Evolutionary conservation across 306 rosid species (phyloP).

Genomic region (Elaeagnus macrophylla): DNA sequence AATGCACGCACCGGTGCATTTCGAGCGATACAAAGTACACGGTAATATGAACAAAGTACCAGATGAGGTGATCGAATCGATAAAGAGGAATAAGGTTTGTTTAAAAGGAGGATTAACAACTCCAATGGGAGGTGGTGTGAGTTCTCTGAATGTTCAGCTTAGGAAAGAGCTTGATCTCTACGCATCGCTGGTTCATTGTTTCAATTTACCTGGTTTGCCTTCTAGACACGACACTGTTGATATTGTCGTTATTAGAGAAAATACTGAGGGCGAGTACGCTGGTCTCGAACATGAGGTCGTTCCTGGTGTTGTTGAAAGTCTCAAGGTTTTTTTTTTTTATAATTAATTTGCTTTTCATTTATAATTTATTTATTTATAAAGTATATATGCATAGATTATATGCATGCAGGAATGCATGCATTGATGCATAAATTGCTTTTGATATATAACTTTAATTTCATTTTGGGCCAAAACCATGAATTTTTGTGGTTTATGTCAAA

Average conservation of each 20-base stretch:
- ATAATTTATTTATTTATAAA: not conserved
- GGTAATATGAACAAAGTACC: constrained; percentile 69
- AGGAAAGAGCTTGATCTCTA: constrained; percentile 85
- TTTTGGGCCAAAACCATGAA: too few relatives aligned
- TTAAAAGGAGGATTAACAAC: constrained; percentile 73
- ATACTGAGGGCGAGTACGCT: constrained; percentile 81
- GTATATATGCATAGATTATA: not conserved
- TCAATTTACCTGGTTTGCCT: constrained; percentile 60
- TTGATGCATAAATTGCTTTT: too few relatives aligned
- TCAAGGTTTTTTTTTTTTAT: constrained; percentile 37
- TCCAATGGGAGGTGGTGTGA: constrained; percentile 80
- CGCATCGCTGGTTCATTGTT: constrained; percentile 80
- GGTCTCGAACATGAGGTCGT: constrained; percentile 89
- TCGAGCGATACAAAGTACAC: constrained; percentile 55
- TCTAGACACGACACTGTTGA: constrained; percentile 72
- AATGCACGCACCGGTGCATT: constrained; percentile 76
- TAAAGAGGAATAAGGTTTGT: constrained; percentile 75
- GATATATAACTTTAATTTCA: too few relatives aligned
- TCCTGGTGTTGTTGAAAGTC: constrained; percentile 93
- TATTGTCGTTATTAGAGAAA: constrained; percentile 78
- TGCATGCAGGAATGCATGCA: not conserved
- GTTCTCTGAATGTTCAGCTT: constrained; percentile 65
- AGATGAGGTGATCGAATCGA: constrained; percentile 59
- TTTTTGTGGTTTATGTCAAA: too few relatives aligned
- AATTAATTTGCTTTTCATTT: not conserved